Conservation (phyloP, 176 grass and related monocot species). For the Chloris gayana region DNA sequence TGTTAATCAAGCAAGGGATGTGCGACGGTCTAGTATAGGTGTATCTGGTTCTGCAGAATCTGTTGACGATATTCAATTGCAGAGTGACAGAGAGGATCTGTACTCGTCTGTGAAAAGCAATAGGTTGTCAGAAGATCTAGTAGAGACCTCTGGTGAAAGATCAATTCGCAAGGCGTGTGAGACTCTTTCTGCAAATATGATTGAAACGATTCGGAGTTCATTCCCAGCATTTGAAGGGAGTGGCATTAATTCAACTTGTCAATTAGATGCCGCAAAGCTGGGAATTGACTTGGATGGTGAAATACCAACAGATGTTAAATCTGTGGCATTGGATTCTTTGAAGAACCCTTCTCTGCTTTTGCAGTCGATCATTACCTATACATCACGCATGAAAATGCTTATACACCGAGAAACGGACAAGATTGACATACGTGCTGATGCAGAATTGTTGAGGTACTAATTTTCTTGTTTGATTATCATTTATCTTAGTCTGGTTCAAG, state of each 20-base stretch:
- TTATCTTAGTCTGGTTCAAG: slow-evolving; percentile 30
- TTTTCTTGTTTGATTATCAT: slow-evolving; percentile 17
- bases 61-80: slow-evolving; percentile 64
- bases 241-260: slow-evolving; percentile 82
- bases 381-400: slow-evolving; percentile 66
- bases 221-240: slow-evolving; percentile 94
- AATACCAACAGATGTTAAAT: slow-evolving; percentile 81
- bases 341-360: slow-evolving; percentile 84
- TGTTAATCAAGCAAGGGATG: slow-evolving; percentile 93
- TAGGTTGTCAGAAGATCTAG: slow-evolving; percentile 70
- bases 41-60: slow-evolving; percentile 47
- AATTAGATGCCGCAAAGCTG: slow-evolving; percentile 81
- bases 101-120: slow-evolving; percentile 78
- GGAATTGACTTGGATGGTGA: slow-evolving; percentile 89
- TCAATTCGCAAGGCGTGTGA: slow-evolving; percentile 82
- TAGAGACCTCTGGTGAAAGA: slow-evolving; percentile 81
- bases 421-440: slow-evolving; percentile 91
- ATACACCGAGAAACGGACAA: slow-evolving; percentile 96
- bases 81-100: slow-evolving; percentile 64
- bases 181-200: slow-evolving; percentile 75
- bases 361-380: slow-evolving; percentile 77
- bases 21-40: slow-evolving; percentile 66
- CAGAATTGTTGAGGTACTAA: slow-evolving; percentile 91
- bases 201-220: slow-evolving; percentile 71
- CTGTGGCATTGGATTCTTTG: slow-evolving; percentile 70